Evolutionary conservation across 345 rosid species (phyloP).

Genomic region (Gynandropsis gynandra): DNA sequence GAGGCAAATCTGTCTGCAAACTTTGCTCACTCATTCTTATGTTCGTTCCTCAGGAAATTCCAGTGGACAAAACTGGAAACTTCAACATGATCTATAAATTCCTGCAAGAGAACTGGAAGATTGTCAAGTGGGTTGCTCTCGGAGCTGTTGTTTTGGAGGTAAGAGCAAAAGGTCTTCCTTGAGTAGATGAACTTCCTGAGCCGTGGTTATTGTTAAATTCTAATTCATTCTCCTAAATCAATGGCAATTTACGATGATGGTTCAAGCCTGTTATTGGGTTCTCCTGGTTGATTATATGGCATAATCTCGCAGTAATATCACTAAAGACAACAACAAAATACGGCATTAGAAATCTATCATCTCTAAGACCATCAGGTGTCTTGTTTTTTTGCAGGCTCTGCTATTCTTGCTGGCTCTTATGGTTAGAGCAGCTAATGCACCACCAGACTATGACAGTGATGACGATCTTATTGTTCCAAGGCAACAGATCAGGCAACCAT

Average conservation of each 20-base stretch:
- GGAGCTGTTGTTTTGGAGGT: slow-evolving; percentile 86
- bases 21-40: slow-evolving; percentile 9
- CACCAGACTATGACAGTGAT: slow-evolving; percentile 88
- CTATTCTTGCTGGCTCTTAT: slow-evolving; percentile 73
- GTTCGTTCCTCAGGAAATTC: slow-evolving; percentile 51
- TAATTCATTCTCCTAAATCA: no score
- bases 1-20: not conserved
- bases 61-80: slow-evolving; percentile 76
- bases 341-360: slow-evolving; percentile 4
- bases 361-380: not conserved
- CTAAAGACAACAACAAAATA: slow-evolving; percentile 3
- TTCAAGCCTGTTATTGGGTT: no score
- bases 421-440: slow-evolving; percentile 72
- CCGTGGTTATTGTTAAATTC: not conserved
- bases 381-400: slow-evolving; percentile 55
- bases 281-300: not conserved
- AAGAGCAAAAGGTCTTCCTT: slow-evolving; percentile 16
- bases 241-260: no score
- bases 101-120: slow-evolving; percentile 72
- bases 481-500: slow-evolving; percentile 80
- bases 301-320: not conserved
- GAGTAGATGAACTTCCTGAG: not conserved
- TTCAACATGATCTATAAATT: slow-evolving; percentile 63
- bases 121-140: slow-evolving; percentile 87
- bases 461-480: slow-evolving; percentile 72